These are phyloP conservation scores for Heterobasidion parviporum DNA, from an alignment of 1,284 basidiomycete species.

Conservation along the genomic window DNA sequence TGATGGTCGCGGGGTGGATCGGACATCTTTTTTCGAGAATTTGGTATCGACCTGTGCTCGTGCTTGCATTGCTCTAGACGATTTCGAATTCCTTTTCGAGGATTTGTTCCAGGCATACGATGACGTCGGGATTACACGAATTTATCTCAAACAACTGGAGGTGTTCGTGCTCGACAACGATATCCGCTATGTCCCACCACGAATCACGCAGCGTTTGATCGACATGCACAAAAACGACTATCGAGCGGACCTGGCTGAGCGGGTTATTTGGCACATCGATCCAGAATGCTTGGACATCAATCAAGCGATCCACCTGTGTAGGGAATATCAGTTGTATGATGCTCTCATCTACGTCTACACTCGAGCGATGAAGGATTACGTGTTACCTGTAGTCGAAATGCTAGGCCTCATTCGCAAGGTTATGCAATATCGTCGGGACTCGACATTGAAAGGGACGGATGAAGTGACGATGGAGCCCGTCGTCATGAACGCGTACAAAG, in stretches of 20 bases:
- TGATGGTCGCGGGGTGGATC: constrained; percentile 87
- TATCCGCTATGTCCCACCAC: constrained; percentile 74
- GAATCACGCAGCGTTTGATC: constrained; percentile 82
- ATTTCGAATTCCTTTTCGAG: constrained; percentile 85
- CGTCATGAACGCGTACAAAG: constrained; percentile 80
- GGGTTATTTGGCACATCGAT: constrained; percentile 94
- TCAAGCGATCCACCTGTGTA: constrained; percentile 84
- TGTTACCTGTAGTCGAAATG: constrained; percentile 84
- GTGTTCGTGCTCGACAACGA: constrained; percentile 74
- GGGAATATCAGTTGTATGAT: constrained; percentile 80
- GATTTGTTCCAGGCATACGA: constrained; percentile 90
- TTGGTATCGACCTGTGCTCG: constrained; percentile 78
- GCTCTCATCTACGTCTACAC: constrained; percentile 94
- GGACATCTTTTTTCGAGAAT: constrained; percentile 84
- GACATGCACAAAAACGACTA: constrained; percentile 67
- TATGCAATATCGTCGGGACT: constrained; percentile 38
- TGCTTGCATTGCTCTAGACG: constrained; percentile 75
- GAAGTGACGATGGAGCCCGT: constrained; percentile 46
- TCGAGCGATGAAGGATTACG: constrained; percentile 80
- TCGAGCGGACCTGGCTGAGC: constrained; percentile 75
- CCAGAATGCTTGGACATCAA: constrained; percentile 89
- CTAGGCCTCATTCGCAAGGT: constrained; percentile 71
- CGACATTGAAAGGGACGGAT: constrained; percentile 25
- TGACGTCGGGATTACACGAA: constrained; percentile 77
- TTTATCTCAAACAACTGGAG: constrained; percentile 83